Evolutionary conservation across 768 basidiomycete species (phyloP).

Genomic region (Amanita rubescens): DNA sequence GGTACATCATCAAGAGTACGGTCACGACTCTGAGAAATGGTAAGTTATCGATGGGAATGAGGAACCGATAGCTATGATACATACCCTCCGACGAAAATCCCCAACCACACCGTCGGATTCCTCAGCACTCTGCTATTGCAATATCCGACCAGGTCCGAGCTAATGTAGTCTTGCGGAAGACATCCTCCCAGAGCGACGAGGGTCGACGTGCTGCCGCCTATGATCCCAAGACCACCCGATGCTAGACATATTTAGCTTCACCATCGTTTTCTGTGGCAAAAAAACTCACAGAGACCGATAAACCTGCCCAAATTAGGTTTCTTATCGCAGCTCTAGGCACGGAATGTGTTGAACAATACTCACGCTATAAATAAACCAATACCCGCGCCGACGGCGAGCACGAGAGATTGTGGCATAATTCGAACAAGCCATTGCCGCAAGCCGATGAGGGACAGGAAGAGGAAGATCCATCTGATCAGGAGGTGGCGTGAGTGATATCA

Average conservation of each 20-base stretch:
- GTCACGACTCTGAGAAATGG: constrained; percentile 52
- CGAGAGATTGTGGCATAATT: constrained; percentile 82
- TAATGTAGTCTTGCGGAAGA: constrained; percentile 39
- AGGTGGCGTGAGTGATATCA: background rate
- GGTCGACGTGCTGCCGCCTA: constrained; percentile 66
- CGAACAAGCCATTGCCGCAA: constrained; percentile 87
- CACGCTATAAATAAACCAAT: constrained; percentile 86
- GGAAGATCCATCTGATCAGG: constrained; percentile 64
- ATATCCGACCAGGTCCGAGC: constrained; percentile 41
- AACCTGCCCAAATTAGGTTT: constrained; percentile 36
- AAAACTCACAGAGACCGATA: constrained; percentile 58
- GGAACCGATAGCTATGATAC: constrained; percentile 14
- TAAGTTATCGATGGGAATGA: background rate
- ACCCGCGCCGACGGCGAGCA: constrained; percentile 78
- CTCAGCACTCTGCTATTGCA: constrained; percentile 60
- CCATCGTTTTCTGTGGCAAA: too few relatives aligned
- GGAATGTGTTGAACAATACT: too few relatives aligned
- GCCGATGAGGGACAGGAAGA: constrained; percentile 71
- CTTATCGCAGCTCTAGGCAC: background rate
- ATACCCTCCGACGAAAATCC: constrained; percentile 77
- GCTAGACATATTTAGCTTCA: constrained; percentile 30
- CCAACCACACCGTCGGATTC: constrained; percentile 82
- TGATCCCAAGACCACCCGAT: constrained; percentile 59
- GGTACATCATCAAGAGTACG: constrained; percentile 75
- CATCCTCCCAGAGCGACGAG: constrained; percentile 77